These are phyloP conservation scores for Pelargonium myrrhifolium DNA, from an alignment of 441 rosid species.

Conservation along the genomic window DNA sequence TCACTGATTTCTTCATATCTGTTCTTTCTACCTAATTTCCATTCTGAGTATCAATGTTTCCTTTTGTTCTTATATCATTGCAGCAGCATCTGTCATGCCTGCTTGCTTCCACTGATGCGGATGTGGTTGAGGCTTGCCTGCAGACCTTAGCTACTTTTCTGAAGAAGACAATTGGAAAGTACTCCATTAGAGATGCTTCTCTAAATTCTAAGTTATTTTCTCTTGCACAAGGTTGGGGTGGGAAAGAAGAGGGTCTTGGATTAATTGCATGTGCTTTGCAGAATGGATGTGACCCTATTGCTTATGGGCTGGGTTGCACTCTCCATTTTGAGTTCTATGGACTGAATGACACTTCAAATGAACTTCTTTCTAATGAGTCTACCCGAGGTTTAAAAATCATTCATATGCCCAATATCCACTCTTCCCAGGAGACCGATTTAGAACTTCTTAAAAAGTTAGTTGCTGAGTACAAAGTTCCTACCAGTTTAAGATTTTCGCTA, in stretches of 20 bases:
- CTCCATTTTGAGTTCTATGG: slow-evolving; percentile 96
- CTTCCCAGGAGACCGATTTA: slow-evolving; percentile 57
- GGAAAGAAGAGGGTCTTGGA: slow-evolving; percentile 98
- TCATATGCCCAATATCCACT: slow-evolving; percentile 55
- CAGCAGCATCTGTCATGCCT: slow-evolving; percentile 96
- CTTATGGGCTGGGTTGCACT: slow-evolving; percentile 80
- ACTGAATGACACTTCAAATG: slow-evolving; percentile 33
- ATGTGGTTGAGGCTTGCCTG: slow-evolving; percentile 87
- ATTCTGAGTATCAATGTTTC: too few relatives aligned
- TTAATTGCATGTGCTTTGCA: slow-evolving; percentile 65
- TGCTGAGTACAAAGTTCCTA: slow-evolving; percentile 64
- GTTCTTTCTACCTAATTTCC: not conserved
- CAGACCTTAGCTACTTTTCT: slow-evolving; percentile 84
- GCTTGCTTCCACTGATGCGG: slow-evolving; percentile 94
- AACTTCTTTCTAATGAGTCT: slow-evolving; percentile 31
- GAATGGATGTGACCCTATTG: slow-evolving; percentile 57
- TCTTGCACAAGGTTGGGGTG: slow-evolving; percentile 99
- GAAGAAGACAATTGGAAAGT: slow-evolving; percentile 75
- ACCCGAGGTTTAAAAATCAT: slow-evolving; percentile 64
- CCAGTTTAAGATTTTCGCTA: slow-evolving; percentile 71
- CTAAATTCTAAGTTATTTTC: slow-evolving; percentile 75
- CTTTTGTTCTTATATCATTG: slow-evolving; percentile 28
- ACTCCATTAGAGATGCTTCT: slow-evolving; percentile 73
- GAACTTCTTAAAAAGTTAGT: slow-evolving; percentile 74
- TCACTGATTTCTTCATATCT: not conserved